phyloP scores from a whole-genome alignment of 805 yeast species.

The Jamesozyma rosinii region DNA sequence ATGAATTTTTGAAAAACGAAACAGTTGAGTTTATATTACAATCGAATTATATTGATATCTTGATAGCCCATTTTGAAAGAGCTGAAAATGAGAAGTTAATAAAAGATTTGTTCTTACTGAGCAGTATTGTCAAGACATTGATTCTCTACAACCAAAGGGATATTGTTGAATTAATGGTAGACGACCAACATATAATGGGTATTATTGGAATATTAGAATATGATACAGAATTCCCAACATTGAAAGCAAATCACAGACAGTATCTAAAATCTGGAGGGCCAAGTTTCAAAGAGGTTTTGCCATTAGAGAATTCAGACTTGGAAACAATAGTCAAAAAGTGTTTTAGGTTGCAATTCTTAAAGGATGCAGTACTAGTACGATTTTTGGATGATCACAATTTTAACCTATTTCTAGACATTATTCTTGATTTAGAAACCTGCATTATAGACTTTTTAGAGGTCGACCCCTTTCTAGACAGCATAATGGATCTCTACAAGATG shows the following conservation, averaged over 20 bases:
- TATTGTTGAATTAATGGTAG: slow-evolving; percentile 48
- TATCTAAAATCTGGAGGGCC: slow-evolving; percentile 44
- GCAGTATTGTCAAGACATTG: slow-evolving; percentile 63
- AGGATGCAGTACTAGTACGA: slow-evolving; percentile 79
- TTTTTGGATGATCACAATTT: slow-evolving; percentile 73
- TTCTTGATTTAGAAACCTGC: slow-evolving; percentile 27
- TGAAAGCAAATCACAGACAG: slow-evolving; percentile 71
- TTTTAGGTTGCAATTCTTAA: slow-evolving; percentile 67
- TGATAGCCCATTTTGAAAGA: slow-evolving; percentile 44
- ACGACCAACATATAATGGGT: slow-evolving; percentile 45
- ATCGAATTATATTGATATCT: slow-evolving; percentile 41
- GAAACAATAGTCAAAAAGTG: slow-evolving; percentile 59
- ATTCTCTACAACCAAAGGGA: slow-evolving; percentile 62
- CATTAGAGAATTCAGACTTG: slow-evolving; percentile 43
- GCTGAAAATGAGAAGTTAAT: slow-evolving; percentile 49
- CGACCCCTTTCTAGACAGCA: slow-evolving; percentile 40
- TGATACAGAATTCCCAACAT: slow-evolving; percentile 76
- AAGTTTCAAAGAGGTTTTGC: slow-evolving; percentile 60
- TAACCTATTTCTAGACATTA: slow-evolving; percentile 44
- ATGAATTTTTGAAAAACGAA: slow-evolving; percentile 50
- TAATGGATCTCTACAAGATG: slow-evolving; percentile 49
- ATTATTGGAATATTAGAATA: slow-evolving; percentile 78
- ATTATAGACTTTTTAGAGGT: slow-evolving; percentile 28
- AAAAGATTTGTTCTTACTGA: slow-evolving; percentile 51
- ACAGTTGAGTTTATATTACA: slow-evolving; percentile 49